Evolutionary conservation across 1,139 yeast genomes (phyloP).

Genomic region (Yamadazyma triangularis): DNA sequence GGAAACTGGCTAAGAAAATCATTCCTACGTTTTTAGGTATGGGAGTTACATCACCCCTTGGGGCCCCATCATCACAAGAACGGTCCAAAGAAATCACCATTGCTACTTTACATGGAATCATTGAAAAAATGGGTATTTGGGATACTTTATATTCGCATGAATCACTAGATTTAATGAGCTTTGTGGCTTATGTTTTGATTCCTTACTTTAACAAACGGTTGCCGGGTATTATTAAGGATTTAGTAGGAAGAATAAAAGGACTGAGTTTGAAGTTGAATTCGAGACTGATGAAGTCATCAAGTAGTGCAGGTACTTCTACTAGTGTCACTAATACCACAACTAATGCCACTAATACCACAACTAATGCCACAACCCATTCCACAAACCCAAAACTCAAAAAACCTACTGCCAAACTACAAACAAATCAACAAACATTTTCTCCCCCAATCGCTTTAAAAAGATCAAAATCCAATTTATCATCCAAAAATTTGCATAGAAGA

Average conservation of each 20-base stretch:
- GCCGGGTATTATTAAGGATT: conserved; percentile 43
- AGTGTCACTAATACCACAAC: conserved; percentile 3
- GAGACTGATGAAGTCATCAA: neutral
- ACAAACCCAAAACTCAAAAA: too few relatives aligned
- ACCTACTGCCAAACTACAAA: conserved; percentile 1
- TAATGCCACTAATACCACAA: too few relatives aligned
- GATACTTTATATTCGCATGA: conserved; percentile 42
- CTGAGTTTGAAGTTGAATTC: conserved; percentile 32
- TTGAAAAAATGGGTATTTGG: conserved; percentile 54
- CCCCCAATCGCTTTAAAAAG: conserved; percentile 34
- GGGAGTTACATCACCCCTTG: conserved; percentile 18
- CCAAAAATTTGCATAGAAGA: conserved; percentile 39
- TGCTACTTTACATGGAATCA: conserved; percentile 34
- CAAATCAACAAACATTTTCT: conserved; percentile 18
- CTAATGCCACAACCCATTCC: too few relatives aligned
- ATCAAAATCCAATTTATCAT: conserved; percentile 40
- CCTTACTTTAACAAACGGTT: conserved; percentile 51
- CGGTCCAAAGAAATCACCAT: conserved; percentile 13
- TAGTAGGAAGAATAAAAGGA: conserved; percentile 48
- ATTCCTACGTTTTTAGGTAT: conserved; percentile 42
- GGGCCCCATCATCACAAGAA: neutral
- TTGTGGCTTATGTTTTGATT: conserved; percentile 48
- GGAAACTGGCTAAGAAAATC: conserved; percentile 24
- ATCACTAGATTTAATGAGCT: conserved; percentile 38
- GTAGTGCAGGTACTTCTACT: neutral